Percentiles rank a stretch among this genome's conserved stretches.
phyloP scores from a whole-genome alignment of 805 yeast species.

The Myxozyma neotropica region DNA sequence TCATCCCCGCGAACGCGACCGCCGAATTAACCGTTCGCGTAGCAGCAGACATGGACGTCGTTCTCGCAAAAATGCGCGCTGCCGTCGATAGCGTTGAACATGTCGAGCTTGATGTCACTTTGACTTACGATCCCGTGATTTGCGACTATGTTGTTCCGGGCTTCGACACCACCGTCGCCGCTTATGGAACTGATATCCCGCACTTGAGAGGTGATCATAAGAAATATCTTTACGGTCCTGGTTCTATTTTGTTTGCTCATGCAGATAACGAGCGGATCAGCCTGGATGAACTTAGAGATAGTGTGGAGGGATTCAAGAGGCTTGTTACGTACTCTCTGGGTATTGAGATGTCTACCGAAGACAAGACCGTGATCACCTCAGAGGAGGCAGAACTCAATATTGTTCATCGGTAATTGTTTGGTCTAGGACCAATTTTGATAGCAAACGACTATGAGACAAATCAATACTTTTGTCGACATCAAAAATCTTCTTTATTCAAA shows the following conservation, averaged over 20 bases:
- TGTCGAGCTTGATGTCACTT: conserved; percentile 34
- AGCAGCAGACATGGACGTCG: conserved; percentile 50
- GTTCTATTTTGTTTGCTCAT: conserved; percentile 40
- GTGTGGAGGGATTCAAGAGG: conserved; percentile 57
- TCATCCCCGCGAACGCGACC: conserved; percentile 59
- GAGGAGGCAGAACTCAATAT: too few species aligned
- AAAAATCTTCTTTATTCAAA: background rate
- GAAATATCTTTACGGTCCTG: conserved; percentile 68
- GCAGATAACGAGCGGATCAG: conserved; percentile 35
- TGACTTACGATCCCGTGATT: conserved; percentile 44
- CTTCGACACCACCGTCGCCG: conserved; percentile 54
- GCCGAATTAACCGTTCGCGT: conserved; percentile 58
- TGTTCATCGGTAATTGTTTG: too few species aligned
- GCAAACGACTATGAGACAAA: too few species aligned
- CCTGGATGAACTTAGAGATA: conserved; percentile 50
- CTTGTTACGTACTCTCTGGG: conserved; percentile 40
- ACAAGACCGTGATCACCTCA: too few species aligned
- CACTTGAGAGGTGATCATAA: conserved; percentile 46
- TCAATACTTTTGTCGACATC: too few species aligned
- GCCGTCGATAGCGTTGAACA: conserved; percentile 41
- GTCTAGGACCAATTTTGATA: too few species aligned
- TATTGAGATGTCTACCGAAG: background rate
- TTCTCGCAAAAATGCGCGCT: conserved; percentile 45
- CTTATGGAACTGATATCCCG: conserved; percentile 60
- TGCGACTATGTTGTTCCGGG: conserved; percentile 67